Evolutionary conservation across 177 flowering plant genomes (phyloP), one percentile per base, ranked within the genome.

Genomic region (Vitis hybrid): DNA sequence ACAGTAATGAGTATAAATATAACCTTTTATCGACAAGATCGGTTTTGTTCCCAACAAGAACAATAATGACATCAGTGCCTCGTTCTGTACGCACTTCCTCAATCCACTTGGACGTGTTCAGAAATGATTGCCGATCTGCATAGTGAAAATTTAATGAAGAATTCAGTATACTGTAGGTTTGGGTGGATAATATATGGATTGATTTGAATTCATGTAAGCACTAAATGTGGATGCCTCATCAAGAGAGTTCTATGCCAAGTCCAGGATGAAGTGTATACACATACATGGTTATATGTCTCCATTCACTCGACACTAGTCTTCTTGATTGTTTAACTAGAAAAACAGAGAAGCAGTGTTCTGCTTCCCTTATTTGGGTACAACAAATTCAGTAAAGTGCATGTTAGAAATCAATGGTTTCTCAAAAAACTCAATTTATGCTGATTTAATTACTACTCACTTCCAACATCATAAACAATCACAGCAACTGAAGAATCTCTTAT

Each of bases 1-100:
- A 39, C 48, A 39, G 9, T 5, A 39, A 39, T 39, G 48, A 39
- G 9, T 39, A 39, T 39, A 39, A 39, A 8, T 39, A 39, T 39
- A 7, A 84, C 87, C 89, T 79, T 77, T 85, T 85, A 18, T 85
- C 89, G 14, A 84, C 87, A 15, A 85, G 83, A 76, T 84, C 89
- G 15, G 87, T 85, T 71, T 85, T 85, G 79, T 85, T 85, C 20
- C 85, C 89, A 16, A 84, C 89, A 65, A 86, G 85, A 45, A 86
- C 89, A 59, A 86, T 84, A 59, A 86, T 86, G 52, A 86, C 89
- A 82, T 86, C 89, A 49, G 83, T 77, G 15, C 89, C 87, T 33
- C 89, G 76, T 62, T 86, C 89, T 48, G 82, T 81, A 0, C 85
- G 84, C 18, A 85, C 86, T 72, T 85, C 86, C 74, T 85, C 86